These are phyloP conservation scores for Fusarium beomiforme DNA, from an alignment of 2,329 filamentous ascomycete species.

Conservation along the genomic window DNA sequence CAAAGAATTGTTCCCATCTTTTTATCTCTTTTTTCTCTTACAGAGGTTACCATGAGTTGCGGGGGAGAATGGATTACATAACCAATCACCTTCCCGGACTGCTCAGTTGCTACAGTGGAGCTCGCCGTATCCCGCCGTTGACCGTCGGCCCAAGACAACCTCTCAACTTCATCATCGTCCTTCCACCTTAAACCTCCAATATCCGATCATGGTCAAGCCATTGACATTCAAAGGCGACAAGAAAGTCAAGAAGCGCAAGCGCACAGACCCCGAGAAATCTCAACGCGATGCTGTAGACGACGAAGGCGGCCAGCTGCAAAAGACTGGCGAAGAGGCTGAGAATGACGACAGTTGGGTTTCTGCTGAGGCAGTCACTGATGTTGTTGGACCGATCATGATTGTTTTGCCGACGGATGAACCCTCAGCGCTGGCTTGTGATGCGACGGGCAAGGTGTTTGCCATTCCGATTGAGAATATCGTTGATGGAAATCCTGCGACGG, in stretches of 20 bases:
- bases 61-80: conserved; percentile 41
- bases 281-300: conserved; percentile 27
- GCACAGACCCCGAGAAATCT: conserved; percentile 64
- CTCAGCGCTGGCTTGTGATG: conserved; percentile 84
- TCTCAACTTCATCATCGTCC: conserved; percentile 11
- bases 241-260: conserved; percentile 91
- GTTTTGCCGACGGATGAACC: conserved; percentile 80
- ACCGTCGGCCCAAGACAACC: conserved; percentile 8
- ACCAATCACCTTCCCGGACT: conserved; percentile 29
- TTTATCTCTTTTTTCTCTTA: conserved; percentile 12
- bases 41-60: conserved; percentile 20
- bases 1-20: not conserved
- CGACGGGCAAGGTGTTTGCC: conserved; percentile 86
- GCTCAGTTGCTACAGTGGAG: conserved; percentile 39
- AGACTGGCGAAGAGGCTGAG: conserved; percentile 49
- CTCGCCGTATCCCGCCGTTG: conserved; percentile 47
- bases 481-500: conserved; percentile 81
- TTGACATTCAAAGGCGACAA: conserved; percentile 98
- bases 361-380: conserved; percentile 77
- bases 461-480: conserved; percentile 87
- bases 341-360: conserved; percentile 92
- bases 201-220: conserved; percentile 78
- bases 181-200: not conserved
- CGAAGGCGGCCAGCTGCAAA: conserved; percentile 32
- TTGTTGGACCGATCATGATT: conserved; percentile 84